Evolutionary conservation across 345 rosid genomes (phyloP).

Genomic region (Carallia pectinifolia): DNA sequence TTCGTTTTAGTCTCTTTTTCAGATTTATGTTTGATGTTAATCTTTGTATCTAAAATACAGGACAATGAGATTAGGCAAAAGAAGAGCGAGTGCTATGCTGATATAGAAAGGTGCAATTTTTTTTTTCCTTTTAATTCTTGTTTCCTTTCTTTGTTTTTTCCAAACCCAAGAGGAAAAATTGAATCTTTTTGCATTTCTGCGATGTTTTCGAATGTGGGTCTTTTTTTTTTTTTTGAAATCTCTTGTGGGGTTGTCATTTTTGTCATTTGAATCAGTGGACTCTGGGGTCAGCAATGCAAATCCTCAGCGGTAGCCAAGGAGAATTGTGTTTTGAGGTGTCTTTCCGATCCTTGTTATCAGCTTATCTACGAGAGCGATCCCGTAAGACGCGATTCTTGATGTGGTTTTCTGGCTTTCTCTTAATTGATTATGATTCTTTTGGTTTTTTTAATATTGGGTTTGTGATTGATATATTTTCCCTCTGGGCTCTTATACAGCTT

Average conservation of each 20-base stretch:
- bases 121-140: background rate
- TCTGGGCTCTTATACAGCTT: constrained; percentile 42
- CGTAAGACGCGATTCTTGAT: constrained; percentile 33
- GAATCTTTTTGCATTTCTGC: background rate
- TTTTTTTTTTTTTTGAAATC: background rate
- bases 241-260: background rate
- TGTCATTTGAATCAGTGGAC: constrained; percentile 47
- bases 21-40: background rate
- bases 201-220: background rate
- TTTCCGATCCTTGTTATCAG: constrained; percentile 67
- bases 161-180: background rate
- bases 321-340: constrained; percentile 77
- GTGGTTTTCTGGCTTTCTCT: background rate
- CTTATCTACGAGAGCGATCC: constrained; percentile 78
- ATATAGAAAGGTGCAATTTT: constrained; percentile 59
- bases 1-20: background rate
- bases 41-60: constrained; percentile 21
- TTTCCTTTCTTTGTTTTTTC: background rate
- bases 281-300: constrained; percentile 80
- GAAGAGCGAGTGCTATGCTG: constrained; percentile 68
- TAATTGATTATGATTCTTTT: background rate
- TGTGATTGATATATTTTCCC: background rate
- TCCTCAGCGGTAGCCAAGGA: constrained; percentile 60
- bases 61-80: constrained; percentile 59
- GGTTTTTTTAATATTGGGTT: background rate